Evolutionary conservation across 2,329 filamentous ascomycete genomes (phyloP), one percentile per base, ranked within the genome.

Genomic region (Arthrobotrys sphaeroides): DNA sequence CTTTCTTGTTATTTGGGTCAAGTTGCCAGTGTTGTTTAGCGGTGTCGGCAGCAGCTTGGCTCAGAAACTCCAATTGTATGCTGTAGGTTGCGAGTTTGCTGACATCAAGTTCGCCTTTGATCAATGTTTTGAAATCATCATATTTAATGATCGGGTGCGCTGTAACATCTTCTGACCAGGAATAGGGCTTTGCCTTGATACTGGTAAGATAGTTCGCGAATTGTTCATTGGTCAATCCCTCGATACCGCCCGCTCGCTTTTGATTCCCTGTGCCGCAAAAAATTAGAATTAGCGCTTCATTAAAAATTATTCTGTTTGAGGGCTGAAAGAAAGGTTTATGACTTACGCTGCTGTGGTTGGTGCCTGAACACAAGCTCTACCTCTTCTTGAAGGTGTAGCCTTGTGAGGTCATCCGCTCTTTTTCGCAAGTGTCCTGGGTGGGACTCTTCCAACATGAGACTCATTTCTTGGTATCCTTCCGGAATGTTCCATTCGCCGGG

Each of bases 401-500:
- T 51, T 5, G 31, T 9, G 16, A 20, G 43, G 16, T 65, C 60
- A 7, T 65, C 60, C 20, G 60, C 43, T n/a, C 60, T 45, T 26
- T 47, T 65, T n/a, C 43, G 28, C 31, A 65, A 10, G 31, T 53
- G 60, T 2, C 5, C 20, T 1, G 60, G 60, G 2, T 40, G 18
- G 3, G 40, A 10, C 18, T 65, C 60, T 16, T 65, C 60, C 10
- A 47, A 9, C 7, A 53, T 26, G 13, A 24, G 16, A n/a, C 28
- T 65, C 12, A 65, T 12, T 22, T 53, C 60, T 24, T 42, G 60
- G 20, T 65, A 65, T 28, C 60, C 60, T 9, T 53, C 22, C 9
- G 60, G 60, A 31, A 65, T 20, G 6, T 38, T 65, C 60, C 60
- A 65, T n/a, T 40, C 42, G 28, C 51, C 43, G 4, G 43, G 43